These are phyloP conservation scores for Naganishia vaughanmartiniae DNA, from an alignment of 768 basidiomycete species.

Conservation along the genomic window DNA sequence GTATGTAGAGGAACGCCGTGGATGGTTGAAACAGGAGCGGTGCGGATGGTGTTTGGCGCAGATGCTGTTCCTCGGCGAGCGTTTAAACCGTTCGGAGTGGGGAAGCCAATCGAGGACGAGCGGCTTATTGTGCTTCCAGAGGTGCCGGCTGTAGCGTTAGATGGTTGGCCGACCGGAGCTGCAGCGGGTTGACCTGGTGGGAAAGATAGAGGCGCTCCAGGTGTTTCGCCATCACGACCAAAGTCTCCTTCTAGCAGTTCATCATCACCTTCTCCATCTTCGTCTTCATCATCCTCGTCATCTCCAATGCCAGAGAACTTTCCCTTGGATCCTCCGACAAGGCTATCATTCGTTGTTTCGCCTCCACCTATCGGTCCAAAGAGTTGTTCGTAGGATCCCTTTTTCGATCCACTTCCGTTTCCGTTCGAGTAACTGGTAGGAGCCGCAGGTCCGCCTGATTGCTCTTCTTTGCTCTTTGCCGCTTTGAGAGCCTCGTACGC, in stretches of 20 bases:
- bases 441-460: neutral
- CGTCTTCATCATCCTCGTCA: conserved; percentile 16
- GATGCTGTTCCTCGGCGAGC: neutral
- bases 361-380: conserved; percentile 13
- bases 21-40: conserved; percentile 10
- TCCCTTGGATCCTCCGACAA: conserved; percentile 4
- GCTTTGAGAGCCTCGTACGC: conserved; percentile 72
- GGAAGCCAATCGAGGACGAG: neutral
- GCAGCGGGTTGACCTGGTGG: conserved; percentile 19
- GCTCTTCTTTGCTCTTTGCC: conserved; percentile 42
- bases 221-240: conserved; percentile 25
- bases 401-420: conserved; percentile 16
- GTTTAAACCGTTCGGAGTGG: neutral
- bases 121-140: neutral
- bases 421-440: neutral
- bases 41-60: neutral
- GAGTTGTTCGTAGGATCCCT: conserved; percentile 26
- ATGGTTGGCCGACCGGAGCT: conserved; percentile 27
- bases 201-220: conserved; percentile 27
- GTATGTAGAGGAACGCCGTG: conserved; percentile 18
- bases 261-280: conserved; percentile 19
- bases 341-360: conserved; percentile 1
- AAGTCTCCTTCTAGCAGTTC: conserved; percentile 15
- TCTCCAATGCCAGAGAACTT: conserved; percentile 9
- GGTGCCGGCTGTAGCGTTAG: conserved; percentile 22